A percentile compares a stretch with the other conserved stretches of the same genome.
These are phyloP conservation scores for Pseudogymnoascus sp. DNA, from an alignment of 2,329 filamentous ascomycete genomes.

Conservation along the genomic window DNA sequence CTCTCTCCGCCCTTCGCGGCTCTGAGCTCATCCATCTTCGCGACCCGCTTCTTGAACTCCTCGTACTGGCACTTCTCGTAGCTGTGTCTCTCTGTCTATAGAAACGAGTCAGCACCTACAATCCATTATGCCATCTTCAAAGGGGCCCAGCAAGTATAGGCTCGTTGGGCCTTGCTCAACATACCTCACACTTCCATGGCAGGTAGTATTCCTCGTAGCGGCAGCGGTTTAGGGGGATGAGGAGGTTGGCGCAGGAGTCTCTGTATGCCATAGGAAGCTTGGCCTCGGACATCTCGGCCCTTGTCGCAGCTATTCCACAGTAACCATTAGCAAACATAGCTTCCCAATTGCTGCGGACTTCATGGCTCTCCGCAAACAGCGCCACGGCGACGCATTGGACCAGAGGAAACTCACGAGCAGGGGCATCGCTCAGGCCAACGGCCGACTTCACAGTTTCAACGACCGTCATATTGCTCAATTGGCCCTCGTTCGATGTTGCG, in stretches of 20 bases:
- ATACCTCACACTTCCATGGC: slow-evolving; percentile 95
- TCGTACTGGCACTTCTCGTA: slow-evolving; percentile 99
- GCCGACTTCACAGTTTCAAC: slow-evolving; percentile 39
- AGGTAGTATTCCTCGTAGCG: slow-evolving; percentile 86
- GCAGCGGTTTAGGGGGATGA: slow-evolving; percentile 94
- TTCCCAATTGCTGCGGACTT: slow-evolving; percentile 8
- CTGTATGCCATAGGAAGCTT: slow-evolving; percentile 83
- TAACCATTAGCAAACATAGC: slow-evolving; percentile 12
- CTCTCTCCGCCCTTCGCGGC: slow-evolving; percentile 74
- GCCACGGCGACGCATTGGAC: slow-evolving; percentile 5
- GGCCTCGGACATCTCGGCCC: slow-evolving; percentile 90
- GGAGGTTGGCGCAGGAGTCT: slow-evolving; percentile 88
- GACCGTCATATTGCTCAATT: slow-evolving; percentile 34
- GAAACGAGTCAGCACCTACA: slow-evolving; percentile 12
- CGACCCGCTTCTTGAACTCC: slow-evolving; percentile 96
- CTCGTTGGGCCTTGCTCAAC: slow-evolving; percentile 24
- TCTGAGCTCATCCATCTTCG: slow-evolving; percentile 95
- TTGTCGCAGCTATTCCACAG: slow-evolving; percentile 56
- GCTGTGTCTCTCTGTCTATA: slow-evolving; percentile 84
- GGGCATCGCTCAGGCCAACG: slow-evolving; percentile 33
- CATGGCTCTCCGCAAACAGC: slow-evolving; percentile 27
- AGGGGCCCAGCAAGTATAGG: not conserved
- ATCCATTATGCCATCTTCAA: not conserved
- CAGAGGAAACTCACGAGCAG: slow-evolving; percentile 18
- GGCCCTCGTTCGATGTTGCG: slow-evolving; percentile 4